A percentile compares a stretch with the other conserved stretches of the same genome.
Evolutionary conservation across 2,329 filamentous ascomycete species (phyloP).

Genomic region (Didymella pomorum): DNA sequence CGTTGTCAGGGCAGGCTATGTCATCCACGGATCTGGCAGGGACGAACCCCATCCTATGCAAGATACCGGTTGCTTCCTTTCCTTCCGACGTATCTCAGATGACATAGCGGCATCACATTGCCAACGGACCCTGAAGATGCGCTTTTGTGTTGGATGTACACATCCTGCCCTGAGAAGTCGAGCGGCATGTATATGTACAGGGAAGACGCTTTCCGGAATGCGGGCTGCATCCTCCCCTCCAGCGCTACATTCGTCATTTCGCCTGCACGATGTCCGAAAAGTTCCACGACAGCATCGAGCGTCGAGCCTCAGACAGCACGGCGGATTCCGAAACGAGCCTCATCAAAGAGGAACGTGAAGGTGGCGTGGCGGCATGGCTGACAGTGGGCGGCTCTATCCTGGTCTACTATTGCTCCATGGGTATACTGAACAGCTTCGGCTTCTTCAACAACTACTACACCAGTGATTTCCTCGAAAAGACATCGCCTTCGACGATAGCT

Average conservation of each 20-base stretch:
- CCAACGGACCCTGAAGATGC: slow-evolving; percentile 16
- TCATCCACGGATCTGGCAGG: slow-evolving; percentile 3
- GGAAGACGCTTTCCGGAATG: slow-evolving; percentile 19
- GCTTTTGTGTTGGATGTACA: slow-evolving; percentile 11
- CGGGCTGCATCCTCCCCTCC: slow-evolving; percentile 7
- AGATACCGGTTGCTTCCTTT: slow-evolving; percentile 18
- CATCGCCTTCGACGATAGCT: slow-evolving; percentile 49
- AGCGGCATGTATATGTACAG: slow-evolving; percentile 23
- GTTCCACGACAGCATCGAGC: slow-evolving; percentile 15
- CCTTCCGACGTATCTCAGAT: slow-evolving; percentile 21
- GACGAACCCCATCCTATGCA: slow-evolving; percentile 9
- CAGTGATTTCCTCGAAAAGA: slow-evolving; percentile 41
- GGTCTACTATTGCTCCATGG: slow-evolving; percentile 51
- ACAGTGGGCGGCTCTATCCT: slow-evolving; percentile 49
- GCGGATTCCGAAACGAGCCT: slow-evolving; percentile 37
- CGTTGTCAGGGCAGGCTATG: slow-evolving; percentile 13
- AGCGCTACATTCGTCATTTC: slow-evolving; percentile 18
- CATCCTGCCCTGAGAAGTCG: slow-evolving; percentile 4
- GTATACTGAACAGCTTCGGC: slow-evolving; percentile 54
- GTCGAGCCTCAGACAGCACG: slow-evolving; percentile 22
- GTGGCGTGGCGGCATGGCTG: slow-evolving; percentile 39
- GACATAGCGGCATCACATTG: slow-evolving; percentile 21
- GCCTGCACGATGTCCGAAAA: slow-evolving; percentile 29
- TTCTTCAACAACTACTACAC: slow-evolving; percentile 58
- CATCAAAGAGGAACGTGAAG: slow-evolving; percentile 27